Evolutionary conservation across 192 early-diverging fungal genomes (phyloP), one percentile per base, ranked within the genome.

Genomic region (Geranomyces variabilis): DNA sequence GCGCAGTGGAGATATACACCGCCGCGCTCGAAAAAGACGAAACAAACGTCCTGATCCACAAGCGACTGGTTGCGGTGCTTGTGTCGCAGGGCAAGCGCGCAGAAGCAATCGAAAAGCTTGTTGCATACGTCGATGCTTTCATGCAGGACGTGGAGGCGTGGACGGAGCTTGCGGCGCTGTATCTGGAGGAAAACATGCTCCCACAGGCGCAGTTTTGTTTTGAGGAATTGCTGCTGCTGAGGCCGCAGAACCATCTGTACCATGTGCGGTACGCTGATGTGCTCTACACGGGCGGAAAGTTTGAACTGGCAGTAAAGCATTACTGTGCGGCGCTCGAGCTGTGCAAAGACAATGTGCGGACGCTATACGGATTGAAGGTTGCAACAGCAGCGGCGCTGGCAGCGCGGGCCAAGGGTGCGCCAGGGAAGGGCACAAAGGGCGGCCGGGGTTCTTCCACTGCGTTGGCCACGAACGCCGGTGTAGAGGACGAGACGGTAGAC

Each of bases 241-340:
- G 91, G 66, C 93, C 94, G n/a, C 80, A 84, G 61, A 93, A 94
- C 80, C 92, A 94, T 71, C 87, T 94, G 59, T 90, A 85, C 74
- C 88, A 95, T 62, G 82, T 94, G 34, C 91, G 93, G 56, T 94
- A 94, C 65, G 96, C 95, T 15, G 96, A 99, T 73, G 81, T 96
- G 41, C 83, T 89, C 41, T 93, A 90, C 63, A 90, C 93, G 9
- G 79, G 91, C 71, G 87, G 88, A 12, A 80, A 82, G 74, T 72
- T 84, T 14, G 81, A 80, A 19, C 24, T 93, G 30, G 93, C 96
- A 0, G 74, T 96, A 21, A 96, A 96, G 77, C 87, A 96, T 77
- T 97, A 90, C 68, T 92, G 92, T 78, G 81, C 89, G n/a, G 93
- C 92, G 0, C 78, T 97, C 10, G 95, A 97, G 77, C 79, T 96